Evolutionary conservation across 768 basidiomycete genomes (phyloP).

Genomic region (Cystoderma amianthinum): DNA sequence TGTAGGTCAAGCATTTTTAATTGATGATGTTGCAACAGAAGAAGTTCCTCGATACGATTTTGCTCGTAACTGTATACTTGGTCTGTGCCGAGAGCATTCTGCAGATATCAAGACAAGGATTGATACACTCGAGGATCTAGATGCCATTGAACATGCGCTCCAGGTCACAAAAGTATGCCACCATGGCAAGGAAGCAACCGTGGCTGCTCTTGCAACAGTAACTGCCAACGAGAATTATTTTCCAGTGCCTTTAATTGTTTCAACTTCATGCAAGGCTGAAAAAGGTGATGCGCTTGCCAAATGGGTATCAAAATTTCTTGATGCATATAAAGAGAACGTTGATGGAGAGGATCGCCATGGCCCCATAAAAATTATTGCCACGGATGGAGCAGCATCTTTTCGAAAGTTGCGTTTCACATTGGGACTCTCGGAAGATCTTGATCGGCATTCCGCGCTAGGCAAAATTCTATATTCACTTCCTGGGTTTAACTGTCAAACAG

Average conservation of each 20-base stretch:
- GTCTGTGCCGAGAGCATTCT: constrained; percentile 19
- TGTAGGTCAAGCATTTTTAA: constrained; percentile 12
- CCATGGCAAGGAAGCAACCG: constrained; percentile 19
- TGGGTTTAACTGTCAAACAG: constrained; percentile 16
- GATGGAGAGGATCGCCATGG: constrained; percentile 13
- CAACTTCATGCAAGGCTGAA: constrained; percentile 16
- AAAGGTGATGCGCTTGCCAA: constrained; percentile 5
- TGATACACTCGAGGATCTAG: constrained; percentile 4
- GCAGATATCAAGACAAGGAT: constrained; percentile 5
- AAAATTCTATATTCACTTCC: constrained; percentile 6
- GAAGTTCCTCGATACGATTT: constrained; percentile 10
- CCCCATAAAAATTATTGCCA: constrained; percentile 14
- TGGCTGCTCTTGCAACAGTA: constrained; percentile 16
- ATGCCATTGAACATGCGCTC: constrained; percentile 7
- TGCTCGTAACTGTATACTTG: constrained; percentile 7
- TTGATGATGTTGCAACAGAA: constrained; percentile 20
- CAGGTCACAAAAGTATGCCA: constrained; percentile 6
- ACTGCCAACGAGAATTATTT: constrained; percentile 14
- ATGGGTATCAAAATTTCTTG: constrained; percentile 11
- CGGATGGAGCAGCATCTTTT: constrained; percentile 21
- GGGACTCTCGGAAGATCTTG: constrained; percentile 7
- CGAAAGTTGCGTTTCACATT: constrained; percentile 11
- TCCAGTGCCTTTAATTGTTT: constrained; percentile 13
- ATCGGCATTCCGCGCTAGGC: constrained; percentile 7
- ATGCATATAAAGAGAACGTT: constrained; percentile 8